Conservation (phyloP, 2,329 filamentous ascomycete species). For the Ophiosphaerella narmari region DNA sequence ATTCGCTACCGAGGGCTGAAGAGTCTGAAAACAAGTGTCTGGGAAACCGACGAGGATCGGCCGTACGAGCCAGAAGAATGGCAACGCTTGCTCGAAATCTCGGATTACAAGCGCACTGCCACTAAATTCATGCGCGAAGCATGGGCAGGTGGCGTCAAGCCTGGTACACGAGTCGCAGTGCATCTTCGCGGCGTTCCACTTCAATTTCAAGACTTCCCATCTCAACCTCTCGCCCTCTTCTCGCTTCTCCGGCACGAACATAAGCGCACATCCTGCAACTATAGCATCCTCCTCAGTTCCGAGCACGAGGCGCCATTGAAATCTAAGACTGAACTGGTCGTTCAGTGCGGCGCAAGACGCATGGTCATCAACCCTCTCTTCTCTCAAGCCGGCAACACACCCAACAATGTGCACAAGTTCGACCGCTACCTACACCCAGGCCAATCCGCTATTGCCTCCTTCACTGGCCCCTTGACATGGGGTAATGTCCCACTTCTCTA, state of each 20-base stretch:
- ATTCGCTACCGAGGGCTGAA: constrained; percentile 89
- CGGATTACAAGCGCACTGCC: constrained; percentile 86
- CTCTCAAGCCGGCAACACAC: constrained; percentile 85
- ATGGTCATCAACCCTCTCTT: constrained; percentile 89
- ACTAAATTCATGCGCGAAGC: constrained; percentile 79
- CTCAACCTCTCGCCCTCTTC: constrained; percentile 73
- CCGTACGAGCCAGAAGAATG: constrained; percentile 89
- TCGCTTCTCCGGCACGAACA: constrained; percentile 92
- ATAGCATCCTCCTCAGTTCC: constrained; percentile 82
- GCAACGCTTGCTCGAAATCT: constrained; percentile 80
- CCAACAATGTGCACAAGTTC: constrained; percentile 97
- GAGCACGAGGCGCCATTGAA: constrained; percentile 78
- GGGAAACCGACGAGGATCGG: constrained; percentile 87
- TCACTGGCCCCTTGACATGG: constrained; percentile 91
- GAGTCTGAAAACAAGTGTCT: constrained; percentile 82
- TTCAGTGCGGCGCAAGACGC: constrained; percentile 87
- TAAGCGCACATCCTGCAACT: constrained; percentile 84
- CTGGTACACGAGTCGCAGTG: constrained; percentile 82
- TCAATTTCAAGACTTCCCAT: constrained; percentile 57
- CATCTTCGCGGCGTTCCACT: constrained; percentile 68
- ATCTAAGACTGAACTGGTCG: constrained; percentile 87
- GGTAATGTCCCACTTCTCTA: constrained; percentile 88
- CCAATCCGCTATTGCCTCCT: constrained; percentile 83
- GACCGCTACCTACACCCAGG: constrained; percentile 90
- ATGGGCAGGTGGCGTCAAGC: constrained; percentile 81